Evolutionary conservation across 495 filamentous ascomycete species (phyloP), one percentile per base, ranked within the genome.

Genomic region (Eremomyces bilateralis): DNA sequence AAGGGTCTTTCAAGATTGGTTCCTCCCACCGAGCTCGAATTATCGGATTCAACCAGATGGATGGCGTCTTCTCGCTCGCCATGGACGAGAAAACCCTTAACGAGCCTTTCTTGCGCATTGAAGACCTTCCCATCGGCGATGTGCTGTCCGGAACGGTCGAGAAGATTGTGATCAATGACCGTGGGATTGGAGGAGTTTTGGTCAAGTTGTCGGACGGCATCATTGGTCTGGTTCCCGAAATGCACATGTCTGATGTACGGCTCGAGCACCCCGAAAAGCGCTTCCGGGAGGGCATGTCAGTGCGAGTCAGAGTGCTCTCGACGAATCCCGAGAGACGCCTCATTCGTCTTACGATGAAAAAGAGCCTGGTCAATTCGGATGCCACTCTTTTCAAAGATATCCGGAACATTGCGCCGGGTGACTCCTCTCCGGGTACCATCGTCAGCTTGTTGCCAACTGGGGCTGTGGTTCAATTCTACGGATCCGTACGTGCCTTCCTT

Each of bases 251-350:
- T 27, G 88, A 97, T 54, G 66, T 84, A 15, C 69, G 67, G 35
- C 63, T 97, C 21, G 77, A 88, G 47, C 78, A 91, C 48, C 88
- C 88, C 10, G 88, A 97, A 54, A 83, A 79, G 56, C 95, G 91
- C 49, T 97, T 94, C 60, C 70, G 72, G 31, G 81, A 83, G 53
- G 88, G 85, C 1, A 64, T 76, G 52, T 67, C 74, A 30, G 71
- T 97, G 33, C 88, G 76, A 35, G 71, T 74, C 21, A 67, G 83
- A 34, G 78, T 97, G 28, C 59, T 97, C 17, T 90, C 82, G 1
- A 76, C 69, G 10, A 68, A 92, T 47, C 58, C 71, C 1, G 59
- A 69, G 25, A 88, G 75, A 55, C 68, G 74, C 33, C 76, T 80
- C 41, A 61, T 94, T 27, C 71, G 74, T n/a, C 57, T 97, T 40